Evolutionary conservation across 257 asterid species (phyloP).

Genomic region (Fraxinus cuspidata): DNA sequence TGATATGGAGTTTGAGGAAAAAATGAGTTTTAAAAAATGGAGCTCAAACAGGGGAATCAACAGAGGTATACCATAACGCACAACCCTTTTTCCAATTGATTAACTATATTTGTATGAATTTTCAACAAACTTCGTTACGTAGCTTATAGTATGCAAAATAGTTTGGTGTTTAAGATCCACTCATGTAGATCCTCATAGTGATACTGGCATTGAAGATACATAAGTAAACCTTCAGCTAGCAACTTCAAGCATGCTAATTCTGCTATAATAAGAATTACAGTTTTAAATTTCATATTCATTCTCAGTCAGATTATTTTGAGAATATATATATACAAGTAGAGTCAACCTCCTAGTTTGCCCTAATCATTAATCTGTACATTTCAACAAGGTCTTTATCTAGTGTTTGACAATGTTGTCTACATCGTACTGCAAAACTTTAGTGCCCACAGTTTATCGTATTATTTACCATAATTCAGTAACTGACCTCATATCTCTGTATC

Average conservation of each 20-base stretch:
- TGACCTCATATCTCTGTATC: constrained; percentile 98
- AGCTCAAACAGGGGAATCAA: too few relatives aligned
- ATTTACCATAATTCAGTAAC: constrained; percentile 25
- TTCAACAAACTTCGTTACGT: background rate
- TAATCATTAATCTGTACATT: background rate
- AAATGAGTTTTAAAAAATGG: too few relatives aligned
- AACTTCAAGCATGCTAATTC: background rate
- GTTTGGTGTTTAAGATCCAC: background rate
- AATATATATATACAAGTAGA: background rate
- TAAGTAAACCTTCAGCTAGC: background rate
- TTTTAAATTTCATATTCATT: background rate
- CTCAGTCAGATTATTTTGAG: background rate
- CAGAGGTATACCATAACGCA: background rate
- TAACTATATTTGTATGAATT: background rate
- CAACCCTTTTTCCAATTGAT: background rate
- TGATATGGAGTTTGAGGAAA: too few relatives aligned
- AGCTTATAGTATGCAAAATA: background rate
- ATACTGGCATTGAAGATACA: background rate
- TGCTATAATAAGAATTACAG: background rate
- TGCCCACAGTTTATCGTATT: background rate
- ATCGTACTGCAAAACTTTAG: constrained; percentile 9
- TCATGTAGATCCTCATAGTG: background rate
- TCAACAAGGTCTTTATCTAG: background rate
- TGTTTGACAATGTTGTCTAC: background rate
- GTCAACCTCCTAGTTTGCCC: background rate